Evolutionary conservation across 2,329 filamentous ascomycete genomes (phyloP), one percentile per base, ranked within the genome.

Genomic region (Microdochium nivale): DNA sequence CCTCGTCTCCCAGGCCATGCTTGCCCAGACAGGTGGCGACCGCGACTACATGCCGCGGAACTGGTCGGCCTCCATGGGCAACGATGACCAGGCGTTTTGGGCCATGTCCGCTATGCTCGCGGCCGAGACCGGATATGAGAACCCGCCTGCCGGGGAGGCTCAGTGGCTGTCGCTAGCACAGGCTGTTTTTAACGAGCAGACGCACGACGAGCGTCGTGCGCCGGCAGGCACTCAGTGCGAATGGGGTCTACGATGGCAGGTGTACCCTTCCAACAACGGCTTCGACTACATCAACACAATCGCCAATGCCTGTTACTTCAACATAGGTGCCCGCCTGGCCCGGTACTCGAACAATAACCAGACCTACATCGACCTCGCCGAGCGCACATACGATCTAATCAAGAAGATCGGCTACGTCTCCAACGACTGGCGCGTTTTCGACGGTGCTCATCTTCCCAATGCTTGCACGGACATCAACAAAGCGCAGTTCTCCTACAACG

Each of bases 171-270:
- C 83, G 1, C 74, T 90, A 3, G 85, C 82, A 0, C 81, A 88
- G 64, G 84, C 81, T 44, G 84, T 88, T 3, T 91, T 80, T 62
- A 83, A 87, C 57, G 80, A 80, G 1, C 74, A 78, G 53, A 81
- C 78, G 1, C 59, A 68, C 47, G 69, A 75, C 13, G 76, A 84
- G 44, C 87, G 88, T 71, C 84, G 90, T 61, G 78, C 62, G 10
- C 40, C 59, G 11, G 67, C 75, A 5, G 65, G 74, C 0, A 74
- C 40, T 5, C 24, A 73, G 2, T 91, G 88, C 60, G 73, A 75
- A 23, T 87, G 87, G 56, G 88, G 87, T 10, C 62, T 91, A 58
- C 75, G 86, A 59, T 90, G 87, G 86, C 88, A 94, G 70, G 86
- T 92, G 54, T 88, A 83, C 52, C 72, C 79, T 1, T 84, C 85